Evolutionary conservation across 331 rosid species (phyloP).

Genomic region (Prunus yedoensis): DNA sequence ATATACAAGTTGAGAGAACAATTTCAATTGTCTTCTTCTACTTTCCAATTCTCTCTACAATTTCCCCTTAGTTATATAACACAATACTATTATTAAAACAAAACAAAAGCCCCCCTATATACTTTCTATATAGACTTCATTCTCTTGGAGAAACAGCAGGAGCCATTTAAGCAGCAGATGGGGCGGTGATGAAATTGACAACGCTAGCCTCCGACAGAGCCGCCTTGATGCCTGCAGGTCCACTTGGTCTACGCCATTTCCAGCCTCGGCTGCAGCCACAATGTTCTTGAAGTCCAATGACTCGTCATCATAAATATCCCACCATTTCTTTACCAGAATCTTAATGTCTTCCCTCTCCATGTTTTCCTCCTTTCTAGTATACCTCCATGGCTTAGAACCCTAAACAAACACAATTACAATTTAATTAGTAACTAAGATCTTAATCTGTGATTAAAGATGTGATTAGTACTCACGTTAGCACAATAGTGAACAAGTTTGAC

Average conservation of each 20-base stretch:
- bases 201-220: constrained; percentile 22
- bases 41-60: no score
- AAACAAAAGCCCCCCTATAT: neutral
- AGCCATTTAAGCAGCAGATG: no score
- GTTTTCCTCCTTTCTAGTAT: constrained; percentile 69
- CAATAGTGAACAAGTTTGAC: constrained; percentile 85
- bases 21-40: no score
- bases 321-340: constrained; percentile 73
- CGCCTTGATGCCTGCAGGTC: constrained; percentile 11
- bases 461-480: constrained; percentile 54
- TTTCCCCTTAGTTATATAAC: no score
- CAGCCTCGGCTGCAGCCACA: neutral
- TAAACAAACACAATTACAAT: constrained; percentile 1
- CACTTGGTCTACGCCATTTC: neutral
- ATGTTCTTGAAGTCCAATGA: constrained; percentile 47
- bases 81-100: neutral
- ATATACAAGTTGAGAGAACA: no score
- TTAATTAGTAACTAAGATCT: no score
- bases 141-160: no score
- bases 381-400: constrained; percentile 98
- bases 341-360: constrained; percentile 84
- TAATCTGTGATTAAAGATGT: neutral
- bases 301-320: constrained; percentile 83
- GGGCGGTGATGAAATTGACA: no score
- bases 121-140: neutral